Evolutionary conservation across 2,329 filamentous ascomycete genomes (phyloP), one percentile per base, ranked within the genome.

Genomic region (Phialocephala subalpina): DNA sequence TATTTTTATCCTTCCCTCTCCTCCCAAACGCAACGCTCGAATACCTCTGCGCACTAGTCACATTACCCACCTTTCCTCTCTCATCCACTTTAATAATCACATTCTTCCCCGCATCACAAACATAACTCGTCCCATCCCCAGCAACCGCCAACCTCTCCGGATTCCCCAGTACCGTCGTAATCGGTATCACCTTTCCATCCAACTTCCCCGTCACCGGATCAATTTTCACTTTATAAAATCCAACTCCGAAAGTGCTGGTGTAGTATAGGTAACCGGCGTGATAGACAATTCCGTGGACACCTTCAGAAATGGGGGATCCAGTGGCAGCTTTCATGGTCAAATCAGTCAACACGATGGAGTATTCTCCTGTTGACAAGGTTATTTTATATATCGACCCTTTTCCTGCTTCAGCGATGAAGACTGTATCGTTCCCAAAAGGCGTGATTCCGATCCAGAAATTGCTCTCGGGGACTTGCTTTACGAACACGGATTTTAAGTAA

Each of bases 261-360:
- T 36, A 67, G 52, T 67, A 67, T 2, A 63, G 36, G 35, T 63
- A 60, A 16, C 52, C 57, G 52, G 35, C 27, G 14, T 22, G 18
- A n/a, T 45, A 63, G 45, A 60, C 55, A 22, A 67, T 52, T 6
- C 64, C 64, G 29, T 67, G 62, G 20, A 63, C 60, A 16, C 64
- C 60, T 12, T 62, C 58, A 33, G 42, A n/a, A 20, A 64, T 60
- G 18, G 49, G 40, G 2, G 45, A 38, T 8, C 40, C 47, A 11
- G 58, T 25, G 1, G 65, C 61, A 3, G 62, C 59, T 27, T 58
- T 58, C 61, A 63, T 63, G 3, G 25, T 49, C 11, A 53, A 18
- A 52, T 63, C 61, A 3, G 29, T n/a, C 9, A 63, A 14, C 5
- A 58, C 22, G 1, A 58, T 35, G 40, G 22, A 38, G 20, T 49